Evolutionary conservation across 2,329 filamentous ascomycete species (phyloP).

Genomic region (Fusarium chlamydosporum): DNA sequence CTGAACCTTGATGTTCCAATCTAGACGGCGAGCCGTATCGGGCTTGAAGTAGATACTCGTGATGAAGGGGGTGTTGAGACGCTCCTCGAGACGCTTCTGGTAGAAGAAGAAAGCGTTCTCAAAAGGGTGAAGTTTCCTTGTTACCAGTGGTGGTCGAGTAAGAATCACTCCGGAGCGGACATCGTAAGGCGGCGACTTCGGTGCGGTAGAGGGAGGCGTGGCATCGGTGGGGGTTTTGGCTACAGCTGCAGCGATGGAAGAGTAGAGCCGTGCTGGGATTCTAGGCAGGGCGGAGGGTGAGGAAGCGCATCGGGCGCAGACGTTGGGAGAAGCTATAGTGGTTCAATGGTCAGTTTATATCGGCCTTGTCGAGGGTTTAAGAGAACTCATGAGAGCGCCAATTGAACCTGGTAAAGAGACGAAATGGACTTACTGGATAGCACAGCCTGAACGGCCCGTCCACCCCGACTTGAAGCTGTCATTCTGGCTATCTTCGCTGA

Average conservation of each 20-base stretch:
- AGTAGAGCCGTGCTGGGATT: slow-evolving; percentile 56
- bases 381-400: slow-evolving; percentile 19
- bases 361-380: slow-evolving; percentile 7
- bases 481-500: slow-evolving; percentile 51
- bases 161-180: slow-evolving; percentile 81
- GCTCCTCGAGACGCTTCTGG: slow-evolving; percentile 96
- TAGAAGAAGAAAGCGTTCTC: slow-evolving; percentile 97
- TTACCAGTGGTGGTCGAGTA: slow-evolving; percentile 89
- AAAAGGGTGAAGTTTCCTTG: slow-evolving; percentile 85
- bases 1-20: slow-evolving; percentile 89
- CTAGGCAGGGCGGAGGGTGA: slow-evolving; percentile 45
- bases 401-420: slow-evolving; percentile 34
- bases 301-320: slow-evolving; percentile 59
- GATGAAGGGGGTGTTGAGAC: slow-evolving; percentile 87
- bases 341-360: slow-evolving; percentile 27
- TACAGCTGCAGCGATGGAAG: slow-evolving; percentile 50
- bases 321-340: slow-evolving; percentile 50
- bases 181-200: slow-evolving; percentile 58
- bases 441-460: slow-evolving; percentile 63
- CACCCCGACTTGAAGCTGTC: slow-evolving; percentile 71
- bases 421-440: slow-evolving; percentile 62
- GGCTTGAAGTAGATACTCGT: slow-evolving; percentile 96
- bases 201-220: slow-evolving; percentile 40
- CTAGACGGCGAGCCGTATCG: slow-evolving; percentile 84
- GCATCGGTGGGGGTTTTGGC: slow-evolving; percentile 38